Base-by-base conservation (phyloP, 2,329 filamentous ascomycete genomes). In the Fusarium sp. region DNA sequence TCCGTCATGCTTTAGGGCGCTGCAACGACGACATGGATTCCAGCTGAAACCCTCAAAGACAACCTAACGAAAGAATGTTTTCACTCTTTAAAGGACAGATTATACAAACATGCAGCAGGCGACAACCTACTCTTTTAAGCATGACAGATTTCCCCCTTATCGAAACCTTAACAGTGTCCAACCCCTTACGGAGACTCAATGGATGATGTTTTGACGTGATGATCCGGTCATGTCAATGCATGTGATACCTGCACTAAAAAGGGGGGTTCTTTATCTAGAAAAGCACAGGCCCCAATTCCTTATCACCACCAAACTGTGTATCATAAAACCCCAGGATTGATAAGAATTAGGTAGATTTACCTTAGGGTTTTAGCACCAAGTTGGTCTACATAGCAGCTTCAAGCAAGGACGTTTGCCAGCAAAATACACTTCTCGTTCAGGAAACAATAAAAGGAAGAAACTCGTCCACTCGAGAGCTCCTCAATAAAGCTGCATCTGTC, bases 231-330 rank as follows among this genome's bases (percentile, higher is more conserved):
- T 60, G 53, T 55, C 51, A 64, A 65, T 67, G 63, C 69, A 71
- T 71, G 69, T 71, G 69, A 71, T 66, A 71, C 53, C 67, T 54
- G 63, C 65, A 65, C 68, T 70, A 71, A 71, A 67, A 68, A 62
- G 53, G 59, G 67, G 64, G 65, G 63, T 36, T 52, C 56, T 46
- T 53, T 56, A 61, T 54, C 55, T 50, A 5, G 28, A 56, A 46
- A 45, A 47, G 63, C 58, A 67, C 41, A 64, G 55, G 46, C 47
- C 54, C 43, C 55, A 64, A 56, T 31, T 64, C 48, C 41, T 66
- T 57, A 53, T 49, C 47, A 58, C 41, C 51, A 50, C 45, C 44
- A 45, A 19, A 58, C 15, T 55, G 10, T 7, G 35, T 41, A 48
- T 60, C 38, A 40, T 39, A 28, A 48, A 35, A 32, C 19, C 19